Conservation (phyloP, 1,284 basidiomycete genomes). For the Ganoderma boninense region DNA sequence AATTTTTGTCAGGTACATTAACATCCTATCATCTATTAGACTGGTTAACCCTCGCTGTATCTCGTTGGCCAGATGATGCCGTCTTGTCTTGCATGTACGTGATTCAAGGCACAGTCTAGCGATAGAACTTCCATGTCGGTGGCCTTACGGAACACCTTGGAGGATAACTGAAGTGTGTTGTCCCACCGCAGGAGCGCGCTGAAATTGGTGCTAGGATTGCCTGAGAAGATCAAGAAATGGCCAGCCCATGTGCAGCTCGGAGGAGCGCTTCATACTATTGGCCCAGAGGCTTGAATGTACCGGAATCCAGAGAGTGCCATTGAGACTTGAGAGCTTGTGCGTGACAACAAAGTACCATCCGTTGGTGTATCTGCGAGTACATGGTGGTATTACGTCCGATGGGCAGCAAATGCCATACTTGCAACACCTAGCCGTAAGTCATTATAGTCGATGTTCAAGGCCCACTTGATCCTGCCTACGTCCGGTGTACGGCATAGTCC, state of each 20-base stretch:
- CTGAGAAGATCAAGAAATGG: background rate
- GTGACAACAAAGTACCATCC: background rate
- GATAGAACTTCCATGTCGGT: background rate
- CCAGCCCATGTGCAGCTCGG: background rate
- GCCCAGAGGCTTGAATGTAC: background rate
- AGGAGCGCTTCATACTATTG: background rate
- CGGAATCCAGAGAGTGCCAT: background rate
- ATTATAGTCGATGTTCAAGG: background rate
- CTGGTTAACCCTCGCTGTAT: background rate
- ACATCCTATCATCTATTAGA: background rate
- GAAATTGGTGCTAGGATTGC: background rate
- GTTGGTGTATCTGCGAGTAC: background rate
- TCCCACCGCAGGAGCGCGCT: background rate
- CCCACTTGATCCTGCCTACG: background rate
- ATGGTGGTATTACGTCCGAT: background rate
- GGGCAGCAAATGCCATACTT: background rate
- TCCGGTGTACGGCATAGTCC: conserved; percentile 14
- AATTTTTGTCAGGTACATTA: background rate
- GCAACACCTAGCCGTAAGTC: background rate
- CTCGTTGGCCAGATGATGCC: background rate
- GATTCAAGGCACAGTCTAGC: background rate
- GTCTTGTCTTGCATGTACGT: background rate
- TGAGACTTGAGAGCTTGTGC: background rate
- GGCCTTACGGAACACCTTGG: background rate
- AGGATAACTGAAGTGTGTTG: background rate